phyloP scores from a whole-genome alignment of 345 rosid genomes.

The Capsella bursapastoris region DNA sequence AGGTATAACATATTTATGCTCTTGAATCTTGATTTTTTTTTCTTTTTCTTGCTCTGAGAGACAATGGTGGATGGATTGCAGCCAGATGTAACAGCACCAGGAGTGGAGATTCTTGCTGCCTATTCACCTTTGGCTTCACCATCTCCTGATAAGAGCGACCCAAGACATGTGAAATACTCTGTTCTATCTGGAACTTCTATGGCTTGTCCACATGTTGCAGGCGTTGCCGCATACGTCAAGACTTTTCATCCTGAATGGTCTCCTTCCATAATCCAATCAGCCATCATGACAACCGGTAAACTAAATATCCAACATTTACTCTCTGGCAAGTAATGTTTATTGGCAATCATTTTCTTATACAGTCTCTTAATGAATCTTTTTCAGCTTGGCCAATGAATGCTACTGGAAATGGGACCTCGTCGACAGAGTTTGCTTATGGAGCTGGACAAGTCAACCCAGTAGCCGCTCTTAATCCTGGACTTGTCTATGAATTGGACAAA shows the following conservation, averaged over 20 bases:
- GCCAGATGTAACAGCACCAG: constrained; percentile 61
- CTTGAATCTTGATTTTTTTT: neutral
- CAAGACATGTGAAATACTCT: constrained; percentile 37
- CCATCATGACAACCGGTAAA: constrained; percentile 67
- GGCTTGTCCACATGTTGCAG: constrained; percentile 64
- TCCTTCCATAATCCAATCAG: constrained; percentile 60
- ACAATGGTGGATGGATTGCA: constrained; percentile 31
- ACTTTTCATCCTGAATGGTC: constrained; percentile 61
- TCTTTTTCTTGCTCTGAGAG: neutral
- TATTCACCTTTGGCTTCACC: constrained; percentile 41
- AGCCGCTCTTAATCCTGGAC: constrained; percentile 52
- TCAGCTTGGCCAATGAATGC: constrained; percentile 54
- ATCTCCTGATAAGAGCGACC: constrained; percentile 1
- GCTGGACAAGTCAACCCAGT: constrained; percentile 61
- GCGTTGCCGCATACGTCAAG: constrained; percentile 52
- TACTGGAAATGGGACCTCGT: neutral
- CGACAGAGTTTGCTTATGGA: constrained; percentile 56
- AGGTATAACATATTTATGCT: constrained; percentile 22
- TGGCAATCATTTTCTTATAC: constrained; percentile 2
- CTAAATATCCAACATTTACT: neutral
- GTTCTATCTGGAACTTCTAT: constrained; percentile 58
- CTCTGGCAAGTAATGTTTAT: neutral
- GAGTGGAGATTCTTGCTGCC: constrained; percentile 54
- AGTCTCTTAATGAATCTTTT: neutral
- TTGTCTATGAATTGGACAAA: constrained; percentile 41